Evolutionary conservation across 106 monocot genomes (phyloP), one percentile per base, ranked within the genome.

Genomic region (Acorus gramineus): DNA sequence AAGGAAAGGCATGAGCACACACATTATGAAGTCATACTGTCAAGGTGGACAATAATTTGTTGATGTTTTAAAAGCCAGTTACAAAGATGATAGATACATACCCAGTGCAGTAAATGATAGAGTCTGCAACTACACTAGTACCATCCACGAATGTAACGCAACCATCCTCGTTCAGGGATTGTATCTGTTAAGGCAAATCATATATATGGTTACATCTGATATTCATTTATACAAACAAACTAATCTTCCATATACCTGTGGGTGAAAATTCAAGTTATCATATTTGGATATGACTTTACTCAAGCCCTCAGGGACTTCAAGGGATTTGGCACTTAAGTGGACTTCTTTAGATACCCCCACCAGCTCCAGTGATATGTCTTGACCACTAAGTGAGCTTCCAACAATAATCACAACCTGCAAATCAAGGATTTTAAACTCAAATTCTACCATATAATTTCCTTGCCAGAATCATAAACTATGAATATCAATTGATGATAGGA

Each of bases 61-160:
- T 28, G 28, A 28, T 28, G 28, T 28, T 28, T 28, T 28, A 28
- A 28, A 28, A 28, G 28, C 28, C 28, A 28, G 28, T 28, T 28
- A 28, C 28, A 28, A 28, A 28, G 28, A 28, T 28, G 28, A 28
- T 28, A 1, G 28, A 28, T 14, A 57, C 49, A 61, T 7, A 86
- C 77, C 87, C 88, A 10, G 88, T 89, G 50, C 88, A 89, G 42
- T 89, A 89, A 55, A 89, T 74, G 44, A 89, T 79, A 2, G 81
- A 61, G 64, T 84, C 79, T 11, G 81, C 84, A 46, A 74, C 47
- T 2, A 84, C 69, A 12, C 5, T 74, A 2, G 73, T 54, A 2
- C 81, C 84, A 73, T 78, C 88, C 11, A 47, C 43, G 62, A 89
- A 89, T 9, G 59, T 13, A 62, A 89, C 88, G 60, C 57, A 50